A percentile compares a stretch with the other conserved stretches of the same genome.
These are phyloP conservation scores for Sutorius eximius DNA, from an alignment of 1,284 basidiomycete species.

Conservation along the genomic window DNA sequence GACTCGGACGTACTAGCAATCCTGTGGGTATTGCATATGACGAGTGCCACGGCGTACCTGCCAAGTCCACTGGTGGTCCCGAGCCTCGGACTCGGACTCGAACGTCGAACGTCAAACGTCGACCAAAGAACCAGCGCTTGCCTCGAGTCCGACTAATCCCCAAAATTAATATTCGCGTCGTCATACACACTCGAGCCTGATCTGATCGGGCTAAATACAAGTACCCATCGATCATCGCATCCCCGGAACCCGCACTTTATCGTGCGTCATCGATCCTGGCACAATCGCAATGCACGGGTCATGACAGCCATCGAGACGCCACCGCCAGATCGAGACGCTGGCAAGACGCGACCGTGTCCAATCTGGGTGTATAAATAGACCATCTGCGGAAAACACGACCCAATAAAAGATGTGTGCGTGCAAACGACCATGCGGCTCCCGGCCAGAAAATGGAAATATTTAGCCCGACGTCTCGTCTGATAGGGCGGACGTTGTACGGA, in stretches of 20 bases:
- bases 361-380: too few species aligned
- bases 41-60: not conserved
- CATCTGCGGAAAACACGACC: not conserved
- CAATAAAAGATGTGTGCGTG: not conserved
- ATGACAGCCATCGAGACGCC: not conserved
- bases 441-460: conserved; percentile 1
- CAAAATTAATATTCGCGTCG: too few species aligned
- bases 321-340: not conserved
- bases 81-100: too few species aligned
- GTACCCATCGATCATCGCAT: not conserved
- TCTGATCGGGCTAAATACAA: conserved; percentile 27
- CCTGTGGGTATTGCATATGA: conserved; percentile 17
- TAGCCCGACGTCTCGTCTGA: too few species aligned
- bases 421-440: too few species aligned
- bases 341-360: too few species aligned
- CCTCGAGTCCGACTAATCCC: not conserved
- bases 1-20: conserved; percentile 37
- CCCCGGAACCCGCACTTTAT: conserved; percentile 15
- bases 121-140: not conserved
- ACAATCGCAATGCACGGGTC: not conserved
- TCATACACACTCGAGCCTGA: conserved; percentile 1
- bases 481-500: too few species aligned
- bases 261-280: conserved; percentile 28
- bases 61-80: too few species aligned
- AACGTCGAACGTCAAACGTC: not conserved